Conservation (phyloP, 805 yeast species). For the Saccharomyces jurei region DNA sequence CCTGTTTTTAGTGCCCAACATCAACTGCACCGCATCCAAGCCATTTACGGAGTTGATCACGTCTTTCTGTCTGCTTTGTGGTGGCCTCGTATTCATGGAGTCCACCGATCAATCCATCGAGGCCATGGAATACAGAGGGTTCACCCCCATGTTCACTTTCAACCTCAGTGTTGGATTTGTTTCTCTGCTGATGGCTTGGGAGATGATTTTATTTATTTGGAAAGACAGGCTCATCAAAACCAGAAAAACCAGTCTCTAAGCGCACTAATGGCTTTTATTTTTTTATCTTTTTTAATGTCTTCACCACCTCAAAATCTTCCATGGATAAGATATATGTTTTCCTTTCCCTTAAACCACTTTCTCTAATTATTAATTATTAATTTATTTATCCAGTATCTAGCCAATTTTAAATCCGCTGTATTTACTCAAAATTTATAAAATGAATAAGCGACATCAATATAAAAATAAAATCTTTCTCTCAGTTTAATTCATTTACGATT, state of each 20-base stretch:
- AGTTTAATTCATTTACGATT: too few relatives aligned
- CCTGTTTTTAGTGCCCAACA: constrained; percentile 37
- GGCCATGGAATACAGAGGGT: constrained; percentile 74
- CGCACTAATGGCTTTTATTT: background rate
- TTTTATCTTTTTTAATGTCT: too few relatives aligned
- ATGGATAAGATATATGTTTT: background rate
- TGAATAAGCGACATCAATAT: too few relatives aligned
- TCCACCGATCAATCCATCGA: constrained; percentile 79
- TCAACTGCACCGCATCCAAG: constrained; percentile 42
- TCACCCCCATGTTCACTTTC: constrained; percentile 83
- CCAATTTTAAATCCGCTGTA: background rate
- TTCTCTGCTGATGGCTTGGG: constrained; percentile 82
- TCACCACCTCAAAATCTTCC: too few relatives aligned
- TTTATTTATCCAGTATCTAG: background rate
- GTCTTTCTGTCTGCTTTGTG: constrained; percentile 71
- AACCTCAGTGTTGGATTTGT: constrained; percentile 77
- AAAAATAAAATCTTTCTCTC: too few relatives aligned
- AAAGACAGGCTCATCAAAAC: constrained; percentile 39
- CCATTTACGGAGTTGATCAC: constrained; percentile 84
- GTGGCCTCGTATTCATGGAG: constrained; percentile 89
- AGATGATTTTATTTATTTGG: constrained; percentile 58
- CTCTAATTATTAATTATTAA: background rate
- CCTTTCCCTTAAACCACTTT: background rate
- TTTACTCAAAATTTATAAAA: background rate
- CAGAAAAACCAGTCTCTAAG: constrained; percentile 15